Evolutionary conservation across 1,284 basidiomycete species (phyloP), one percentile per base, ranked within the genome.

Genomic region (Malassezia furfur): DNA sequence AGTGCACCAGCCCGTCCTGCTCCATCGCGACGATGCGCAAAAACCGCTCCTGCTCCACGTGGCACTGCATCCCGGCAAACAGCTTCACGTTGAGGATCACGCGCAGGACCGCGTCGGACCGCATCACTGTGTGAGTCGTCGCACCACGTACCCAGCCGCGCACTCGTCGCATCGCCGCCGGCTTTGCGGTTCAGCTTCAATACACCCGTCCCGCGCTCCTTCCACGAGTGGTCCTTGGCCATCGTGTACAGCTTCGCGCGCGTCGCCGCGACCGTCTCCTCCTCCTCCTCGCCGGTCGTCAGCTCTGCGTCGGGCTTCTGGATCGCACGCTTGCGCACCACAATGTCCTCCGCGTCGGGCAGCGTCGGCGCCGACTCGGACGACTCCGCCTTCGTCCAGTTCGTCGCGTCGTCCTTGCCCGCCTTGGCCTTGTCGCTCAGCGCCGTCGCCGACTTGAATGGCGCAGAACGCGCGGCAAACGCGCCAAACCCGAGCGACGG

Each of bases 261-360:
- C 11, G 85, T 84, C 76, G 87, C 85, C 74, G 85, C 84, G 40
- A 89, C 77, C 1, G 86, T 90, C 57, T 85, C 82, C 73, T 96
- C 91, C 21, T 88, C 86, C 74, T 96, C 91, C 75, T 96, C 91
- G 10, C 91, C 91, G 0, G 91, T 96, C 40, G 81, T 78, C 31
- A 87, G 44, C 31, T 57, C 54, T 15, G 47, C 17, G 7, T 52
- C 50, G 0, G 55, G 55, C 35, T 32, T 45, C 15, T 25, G 50
- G 4, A 57, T 28, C 15, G 51, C 46, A 8, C 44, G 40, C 34
- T 48, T 57, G 17, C 55, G 55, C 34, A 57, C 55, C 17, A 57
- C 50, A 19, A 39, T 48, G 34, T 57, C 55, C 15, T 45, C 36
- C 7, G 35, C 25, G 19, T 49, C 37, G 15, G 19, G 14, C 35